phyloP scores from a whole-genome alignment of 352 stramenopile genomes.

The Phytophthora sp. region DNA sequence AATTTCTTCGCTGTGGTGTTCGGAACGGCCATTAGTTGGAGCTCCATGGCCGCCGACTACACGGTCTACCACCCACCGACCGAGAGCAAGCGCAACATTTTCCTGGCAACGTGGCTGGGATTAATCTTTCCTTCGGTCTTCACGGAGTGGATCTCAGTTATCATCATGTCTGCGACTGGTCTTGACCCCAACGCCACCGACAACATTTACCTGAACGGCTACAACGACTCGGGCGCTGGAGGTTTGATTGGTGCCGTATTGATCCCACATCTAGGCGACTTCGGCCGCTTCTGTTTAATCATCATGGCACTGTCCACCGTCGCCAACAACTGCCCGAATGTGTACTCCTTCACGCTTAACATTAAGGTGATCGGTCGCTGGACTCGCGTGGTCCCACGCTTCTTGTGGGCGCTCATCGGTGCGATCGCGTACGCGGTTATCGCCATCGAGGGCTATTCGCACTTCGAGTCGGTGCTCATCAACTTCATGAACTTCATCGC shows the following conservation, averaged over 20 bases:
- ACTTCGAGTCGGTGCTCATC: constrained; percentile 51
- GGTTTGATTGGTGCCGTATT: constrained; percentile 44
- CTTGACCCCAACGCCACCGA: constrained; percentile 24
- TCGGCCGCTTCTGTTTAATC: constrained; percentile 48
- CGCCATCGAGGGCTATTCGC: constrained; percentile 42
- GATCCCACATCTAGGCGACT: constrained; percentile 40
- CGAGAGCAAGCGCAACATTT: constrained; percentile 52
- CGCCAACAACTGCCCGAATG: constrained; percentile 54
- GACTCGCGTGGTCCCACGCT: constrained; percentile 36
- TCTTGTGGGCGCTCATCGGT: constrained; percentile 44
- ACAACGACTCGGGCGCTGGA: constrained; percentile 40
- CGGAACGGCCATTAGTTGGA: constrained; percentile 43
- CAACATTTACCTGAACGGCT: constrained; percentile 40
- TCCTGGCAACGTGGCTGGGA: constrained; percentile 42
- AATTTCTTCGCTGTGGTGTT: constrained; percentile 48
- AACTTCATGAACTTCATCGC: constrained; percentile 64
- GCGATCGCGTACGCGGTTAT: constrained; percentile 41
- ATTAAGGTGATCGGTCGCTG: constrained; percentile 48
- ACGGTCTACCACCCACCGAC: constrained; percentile 46
- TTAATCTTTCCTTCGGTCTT: constrained; percentile 44
- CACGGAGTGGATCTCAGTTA: constrained; percentile 44
- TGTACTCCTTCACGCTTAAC: constrained; percentile 53
- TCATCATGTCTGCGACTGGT: constrained; percentile 46
- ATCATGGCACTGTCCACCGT: constrained; percentile 54
- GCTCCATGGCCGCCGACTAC: constrained; percentile 48